Evolutionary conservation across 2,329 filamentous ascomycete genomes (phyloP).

Genomic region (Clathrospora elynae): DNA sequence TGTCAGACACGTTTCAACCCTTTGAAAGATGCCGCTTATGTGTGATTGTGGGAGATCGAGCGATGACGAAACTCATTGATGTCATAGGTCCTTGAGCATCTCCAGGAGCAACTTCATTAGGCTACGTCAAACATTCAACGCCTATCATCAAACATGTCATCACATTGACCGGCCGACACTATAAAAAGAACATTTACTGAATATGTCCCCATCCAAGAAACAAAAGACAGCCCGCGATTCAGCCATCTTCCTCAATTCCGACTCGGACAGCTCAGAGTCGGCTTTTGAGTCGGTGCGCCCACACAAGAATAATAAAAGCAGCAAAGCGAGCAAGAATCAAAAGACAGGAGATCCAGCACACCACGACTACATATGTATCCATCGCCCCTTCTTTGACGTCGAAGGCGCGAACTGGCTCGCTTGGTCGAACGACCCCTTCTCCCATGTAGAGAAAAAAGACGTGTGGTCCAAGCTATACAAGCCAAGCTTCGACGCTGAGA

Average conservation of each 20-base stretch:
- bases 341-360: neutral
- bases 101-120: neutral
- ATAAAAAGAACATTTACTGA: neutral
- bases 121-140: too few relatives aligned
- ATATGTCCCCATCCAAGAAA: constrained; percentile 20
- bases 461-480: constrained; percentile 4
- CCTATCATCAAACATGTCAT: neutral
- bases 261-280: constrained; percentile 9
- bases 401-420: constrained; percentile 13
- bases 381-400: constrained; percentile 21
- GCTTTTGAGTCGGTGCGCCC: constrained; percentile 6
- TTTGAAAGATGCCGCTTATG: constrained; percentile 1
- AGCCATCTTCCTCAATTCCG: constrained; percentile 7
- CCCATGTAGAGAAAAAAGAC: constrained; percentile 8
- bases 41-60: constrained; percentile 11
- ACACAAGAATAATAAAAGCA: constrained; percentile 5
- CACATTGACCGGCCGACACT: neutral
- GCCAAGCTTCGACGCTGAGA: constrained; percentile 13
- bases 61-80: constrained; percentile 17
- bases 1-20: neutral
- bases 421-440: constrained; percentile 3
- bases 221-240: constrained; percentile 14
- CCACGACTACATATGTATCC: constrained; percentile 22
- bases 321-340: neutral
- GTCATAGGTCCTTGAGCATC: constrained; percentile 6